A percentile compares a stretch with the other conserved stretches of the same genome.
phyloP scores from a whole-genome alignment of 163 green algal genomes.

The Volvox carteri region DNA sequence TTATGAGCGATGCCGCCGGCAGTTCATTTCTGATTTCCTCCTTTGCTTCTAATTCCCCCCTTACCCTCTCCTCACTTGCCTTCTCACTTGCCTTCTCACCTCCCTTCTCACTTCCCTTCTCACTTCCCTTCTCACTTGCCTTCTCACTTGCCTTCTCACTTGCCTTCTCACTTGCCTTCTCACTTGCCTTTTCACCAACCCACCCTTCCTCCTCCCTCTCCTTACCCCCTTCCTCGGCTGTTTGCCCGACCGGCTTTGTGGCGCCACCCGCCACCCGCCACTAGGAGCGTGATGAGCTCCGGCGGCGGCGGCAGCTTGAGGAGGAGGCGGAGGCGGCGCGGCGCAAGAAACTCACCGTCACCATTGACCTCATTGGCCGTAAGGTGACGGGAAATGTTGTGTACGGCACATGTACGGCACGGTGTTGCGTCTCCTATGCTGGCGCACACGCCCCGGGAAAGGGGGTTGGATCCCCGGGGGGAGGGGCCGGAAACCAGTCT shows the following conservation, averaged over 20 bases:
- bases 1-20: no score
- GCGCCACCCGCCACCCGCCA: no score
- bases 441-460: no score
- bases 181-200: no score
- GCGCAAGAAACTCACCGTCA: conserved; percentile 73
- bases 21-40: no score
- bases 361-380: conserved; percentile 92
- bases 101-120: neutral
- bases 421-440: no score
- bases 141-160: neutral
- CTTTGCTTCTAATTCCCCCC: no score
- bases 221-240: neutral
- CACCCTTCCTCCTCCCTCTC: neutral
- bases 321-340: conserved; percentile 80
- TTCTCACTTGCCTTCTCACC: neutral
- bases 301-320: conserved; percentile 67
- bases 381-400: conserved; percentile 70
- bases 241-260: no score
- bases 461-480: no score
- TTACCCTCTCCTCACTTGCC: neutral
- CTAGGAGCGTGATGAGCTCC: conserved; percentile 81
- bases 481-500: no score
- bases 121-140: neutral
- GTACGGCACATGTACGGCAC: no score
- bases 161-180: neutral